phyloP scores from a whole-genome alignment of 768 basidiomycete species.

The Cyclocybe cylindracea region DNA sequence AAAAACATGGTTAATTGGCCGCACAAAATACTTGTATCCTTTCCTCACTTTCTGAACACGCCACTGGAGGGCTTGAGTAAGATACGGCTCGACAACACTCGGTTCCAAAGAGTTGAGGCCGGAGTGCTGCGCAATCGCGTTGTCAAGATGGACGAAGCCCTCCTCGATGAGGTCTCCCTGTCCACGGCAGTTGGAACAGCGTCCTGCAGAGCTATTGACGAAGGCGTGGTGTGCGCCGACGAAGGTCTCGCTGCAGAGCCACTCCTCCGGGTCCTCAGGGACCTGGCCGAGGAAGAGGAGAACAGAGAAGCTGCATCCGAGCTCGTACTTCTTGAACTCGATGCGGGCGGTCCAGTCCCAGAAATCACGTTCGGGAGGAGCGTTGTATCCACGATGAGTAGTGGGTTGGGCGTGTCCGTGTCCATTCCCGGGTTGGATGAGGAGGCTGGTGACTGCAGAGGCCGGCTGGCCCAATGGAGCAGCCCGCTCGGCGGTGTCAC shows the following conservation, averaged over 20 bases:
- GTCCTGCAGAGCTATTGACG: constrained; percentile 28
- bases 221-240: constrained; percentile 44
- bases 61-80: constrained; percentile 41
- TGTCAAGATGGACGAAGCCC: constrained; percentile 47
- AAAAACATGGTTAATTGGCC: background rate
- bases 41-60: constrained; percentile 42
- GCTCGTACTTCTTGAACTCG: constrained; percentile 40
- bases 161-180: constrained; percentile 33
- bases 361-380: constrained; percentile 12
- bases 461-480: background rate
- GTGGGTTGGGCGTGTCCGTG: background rate
- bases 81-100: constrained; percentile 39
- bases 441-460: background rate
- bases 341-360: constrained; percentile 47
- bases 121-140: constrained; percentile 29
- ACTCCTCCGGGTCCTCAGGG: constrained; percentile 30
- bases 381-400: background rate
- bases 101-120: constrained; percentile 36
- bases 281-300: constrained; percentile 43
- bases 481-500: constrained; percentile 1
- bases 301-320: constrained; percentile 40
- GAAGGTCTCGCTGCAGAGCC: constrained; percentile 30
- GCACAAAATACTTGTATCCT: no score
- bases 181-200: constrained; percentile 41
- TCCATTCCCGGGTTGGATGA: background rate